phyloP scores from a whole-genome alignment of 352 stramenopile species.

The Phytopythium sindhum region DNA sequence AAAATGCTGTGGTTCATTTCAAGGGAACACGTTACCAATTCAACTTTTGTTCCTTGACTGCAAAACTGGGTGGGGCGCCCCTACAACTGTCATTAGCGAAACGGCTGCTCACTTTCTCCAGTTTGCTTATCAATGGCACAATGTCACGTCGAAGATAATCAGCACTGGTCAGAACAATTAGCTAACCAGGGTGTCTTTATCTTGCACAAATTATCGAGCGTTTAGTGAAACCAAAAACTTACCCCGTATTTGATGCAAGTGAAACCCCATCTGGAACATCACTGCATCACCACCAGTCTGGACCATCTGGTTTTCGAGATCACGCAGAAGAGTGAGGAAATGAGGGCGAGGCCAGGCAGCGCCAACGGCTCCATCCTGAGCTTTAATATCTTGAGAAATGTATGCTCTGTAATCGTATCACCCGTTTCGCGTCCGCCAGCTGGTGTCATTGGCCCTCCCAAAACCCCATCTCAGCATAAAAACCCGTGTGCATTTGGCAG shows the following conservation, averaged over 20 bases:
- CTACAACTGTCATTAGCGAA: not conserved
- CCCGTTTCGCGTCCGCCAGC: not conserved
- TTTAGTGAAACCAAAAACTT: not conserved
- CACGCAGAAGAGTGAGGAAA: not conserved
- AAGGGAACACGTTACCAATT: not conserved
- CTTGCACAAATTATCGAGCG: not conserved
- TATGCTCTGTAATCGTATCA: not conserved
- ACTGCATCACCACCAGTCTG: not conserved
- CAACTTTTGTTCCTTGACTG: not conserved
- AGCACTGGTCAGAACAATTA: not conserved
- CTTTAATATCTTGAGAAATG: not conserved
- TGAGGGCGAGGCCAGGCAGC: not conserved
- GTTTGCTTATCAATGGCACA: not conserved
- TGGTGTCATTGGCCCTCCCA: not conserved
- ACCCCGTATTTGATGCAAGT: not conserved
- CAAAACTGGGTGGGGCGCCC: too few species aligned
- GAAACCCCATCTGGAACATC: not conserved
- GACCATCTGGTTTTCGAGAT: conserved; percentile 1
- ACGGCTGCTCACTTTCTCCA: not conserved
- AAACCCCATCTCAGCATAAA: conserved; percentile 3
- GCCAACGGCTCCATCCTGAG: conserved; percentile 3
- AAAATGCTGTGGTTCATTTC: too few species aligned
- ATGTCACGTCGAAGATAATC: too few species aligned
- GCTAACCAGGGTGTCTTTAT: not conserved
- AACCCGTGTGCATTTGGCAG: not conserved